These are phyloP conservation scores for Pinus albicaulis DNA, from an alignment of 75 land plant species.

Conservation along the genomic window DNA sequence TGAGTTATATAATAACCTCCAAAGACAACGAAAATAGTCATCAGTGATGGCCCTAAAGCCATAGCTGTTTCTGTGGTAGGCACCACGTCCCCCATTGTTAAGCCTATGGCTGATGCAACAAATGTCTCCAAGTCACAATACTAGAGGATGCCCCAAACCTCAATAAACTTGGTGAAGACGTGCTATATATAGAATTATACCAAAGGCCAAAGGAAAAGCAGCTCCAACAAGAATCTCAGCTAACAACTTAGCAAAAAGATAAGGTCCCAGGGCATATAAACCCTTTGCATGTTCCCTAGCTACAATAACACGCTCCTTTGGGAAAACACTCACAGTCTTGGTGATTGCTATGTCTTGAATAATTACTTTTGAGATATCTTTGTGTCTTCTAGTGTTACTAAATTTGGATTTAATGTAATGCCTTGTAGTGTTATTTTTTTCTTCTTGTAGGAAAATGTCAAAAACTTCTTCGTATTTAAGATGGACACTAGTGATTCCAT, in stretches of 20 bases:
- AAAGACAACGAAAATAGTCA: slow-evolving; percentile 99
- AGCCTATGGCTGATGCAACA: slow-evolving; percentile 99
- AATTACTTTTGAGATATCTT: too few species aligned
- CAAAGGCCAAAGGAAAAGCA: slow-evolving; percentile 92
- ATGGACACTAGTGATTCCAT: too few species aligned
- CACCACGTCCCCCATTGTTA: slow-evolving; percentile 96
- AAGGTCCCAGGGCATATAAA: slow-evolving; percentile 87
- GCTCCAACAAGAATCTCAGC: slow-evolving; percentile 97
- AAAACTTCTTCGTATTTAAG: too few species aligned
- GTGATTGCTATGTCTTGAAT: slow-evolving; percentile 64
- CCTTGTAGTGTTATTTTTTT: too few species aligned
- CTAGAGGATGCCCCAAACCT: slow-evolving; percentile 92
- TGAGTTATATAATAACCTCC: slow-evolving; percentile 97
- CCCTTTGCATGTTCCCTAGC: slow-evolving; percentile 91
- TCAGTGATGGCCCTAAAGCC: slow-evolving; percentile 97
- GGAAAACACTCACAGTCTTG: slow-evolving; percentile 98
- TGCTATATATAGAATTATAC: slow-evolving; percentile 92
- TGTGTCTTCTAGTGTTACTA: too few species aligned
- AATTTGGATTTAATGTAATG: too few species aligned
- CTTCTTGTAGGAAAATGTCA: too few species aligned
- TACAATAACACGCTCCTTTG: slow-evolving; percentile 91
- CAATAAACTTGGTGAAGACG: slow-evolving; percentile 72
- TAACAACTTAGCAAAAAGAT: slow-evolving; percentile 80
- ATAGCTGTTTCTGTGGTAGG: slow-evolving; percentile 99
- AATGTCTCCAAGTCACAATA: slow-evolving; percentile 89